phyloP scores from a whole-genome alignment of 441 rosid genomes.

The Pelargonium cotyledonis region DNA sequence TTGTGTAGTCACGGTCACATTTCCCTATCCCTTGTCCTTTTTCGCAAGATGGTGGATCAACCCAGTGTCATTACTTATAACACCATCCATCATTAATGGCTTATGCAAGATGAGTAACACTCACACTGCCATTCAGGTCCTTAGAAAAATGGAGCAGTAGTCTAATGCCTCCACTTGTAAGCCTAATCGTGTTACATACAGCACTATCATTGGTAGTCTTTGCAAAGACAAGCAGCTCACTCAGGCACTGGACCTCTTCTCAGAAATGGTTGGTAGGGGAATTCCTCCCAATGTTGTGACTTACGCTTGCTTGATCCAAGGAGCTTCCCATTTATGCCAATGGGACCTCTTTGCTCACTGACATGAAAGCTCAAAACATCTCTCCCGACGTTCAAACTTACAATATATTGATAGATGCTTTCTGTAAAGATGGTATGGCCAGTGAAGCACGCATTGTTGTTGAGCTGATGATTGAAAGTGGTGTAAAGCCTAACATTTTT shows the following conservation, averaged over 20 bases:
- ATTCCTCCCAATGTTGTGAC: constrained; percentile 20
- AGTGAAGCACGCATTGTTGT: constrained; percentile 23
- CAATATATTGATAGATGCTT: constrained; percentile 21
- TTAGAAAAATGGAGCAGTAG: constrained; percentile 20
- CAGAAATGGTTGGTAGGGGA: constrained; percentile 19
- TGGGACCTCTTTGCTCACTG: background rate
- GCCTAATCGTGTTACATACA: constrained; percentile 11
- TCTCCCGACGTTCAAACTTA: background rate
- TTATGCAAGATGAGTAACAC: constrained; percentile 18
- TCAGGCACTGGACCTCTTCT: constrained; percentile 22
- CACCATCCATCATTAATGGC: constrained; percentile 17
- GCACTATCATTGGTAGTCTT: constrained; percentile 24
- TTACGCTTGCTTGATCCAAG: constrained; percentile 26
- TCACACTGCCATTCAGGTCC: constrained; percentile 20
- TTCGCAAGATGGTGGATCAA: constrained; percentile 29
- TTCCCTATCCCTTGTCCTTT: constrained; percentile 17
- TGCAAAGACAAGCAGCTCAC: constrained; percentile 18
- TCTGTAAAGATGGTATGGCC: constrained; percentile 24
- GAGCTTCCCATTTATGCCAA: constrained; percentile 22
- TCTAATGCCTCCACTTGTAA: background rate
- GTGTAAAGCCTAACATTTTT: constrained; percentile 19
- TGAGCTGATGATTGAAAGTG: constrained; percentile 21
- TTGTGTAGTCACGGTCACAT: constrained; percentile 22
- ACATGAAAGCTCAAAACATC: background rate
- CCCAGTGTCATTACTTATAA: constrained; percentile 19